Base-by-base conservation (phyloP, 1,139 yeast species). In the Oligophagozyma castellii region DNA sequence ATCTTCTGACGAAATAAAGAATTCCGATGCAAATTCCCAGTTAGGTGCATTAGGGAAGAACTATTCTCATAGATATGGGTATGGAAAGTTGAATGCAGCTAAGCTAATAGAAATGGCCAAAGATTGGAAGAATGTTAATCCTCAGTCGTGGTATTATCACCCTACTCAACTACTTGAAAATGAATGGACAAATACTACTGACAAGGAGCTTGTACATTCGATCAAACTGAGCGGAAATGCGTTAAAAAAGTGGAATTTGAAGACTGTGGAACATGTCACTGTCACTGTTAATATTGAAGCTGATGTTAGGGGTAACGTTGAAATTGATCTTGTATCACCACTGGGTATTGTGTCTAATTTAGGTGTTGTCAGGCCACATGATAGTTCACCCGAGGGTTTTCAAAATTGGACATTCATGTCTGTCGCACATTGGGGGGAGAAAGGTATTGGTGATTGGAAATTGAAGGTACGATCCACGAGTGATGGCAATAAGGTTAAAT, bases 381-480 rank as follows among this genome's bases (percentile, higher is more conserved):
- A 92, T 52, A 41, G 37, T 3, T 62, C 73, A 4, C 42, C 45
- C 2, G 59, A 51, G 2, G 95, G 95, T 0, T 78, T 81, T 41
- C 46, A 49, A 6, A 64, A 77, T 39, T 92, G 99, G 99, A 79
- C 84, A 1, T 89, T 89, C 48, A 83, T 86, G 84, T 70, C 92
- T n/a, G 96, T 92, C 14, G 96, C 94, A 2, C 96, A 89, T 52
- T 89, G 98, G 96, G 95, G 95, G 20, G 95, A 84, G 50, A 37
- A 53, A 1, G 92, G 92, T 2, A 55, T 56, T 19, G 99, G 99
- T 7, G 72, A 70, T 11, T 92, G 98, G 98, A 70, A 58, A 20
- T 48, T 89, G 15, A 70, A 66, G 40, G 86, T 86, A 1, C 57
- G 58, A 34, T 70, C 71, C 31, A 50, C 49, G 6, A 56, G 53